phyloP scores from a whole-genome alignment of 192 early-diverging fungal species.

The Oehlia diaphana region DNA sequence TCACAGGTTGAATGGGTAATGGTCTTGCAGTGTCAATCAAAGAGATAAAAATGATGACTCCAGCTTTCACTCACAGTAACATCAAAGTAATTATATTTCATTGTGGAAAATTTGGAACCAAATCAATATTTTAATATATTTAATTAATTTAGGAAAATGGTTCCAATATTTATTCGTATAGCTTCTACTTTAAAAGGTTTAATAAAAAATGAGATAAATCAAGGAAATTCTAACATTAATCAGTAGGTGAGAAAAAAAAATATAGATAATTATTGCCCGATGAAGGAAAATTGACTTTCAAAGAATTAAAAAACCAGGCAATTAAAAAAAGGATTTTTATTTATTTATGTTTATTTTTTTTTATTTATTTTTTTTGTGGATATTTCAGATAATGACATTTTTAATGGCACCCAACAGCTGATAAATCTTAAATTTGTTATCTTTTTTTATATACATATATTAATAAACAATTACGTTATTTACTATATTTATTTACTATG shows the following conservation, averaged over 20 bases:
- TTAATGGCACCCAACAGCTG: conserved; percentile 19
- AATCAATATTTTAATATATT: neutral
- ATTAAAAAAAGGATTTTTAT: no score
- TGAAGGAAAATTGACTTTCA: conserved; percentile 39
- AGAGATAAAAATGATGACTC: conserved; percentile 58
- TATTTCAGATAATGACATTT: conserved; percentile 1
- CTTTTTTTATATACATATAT: no score
- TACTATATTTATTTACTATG: no score
- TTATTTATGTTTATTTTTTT: no score
- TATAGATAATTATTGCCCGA: conserved; percentile 40
- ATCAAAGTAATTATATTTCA: conserved; percentile 35
- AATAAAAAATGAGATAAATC: no score
- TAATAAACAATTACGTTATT: no score
- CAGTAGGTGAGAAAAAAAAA: no score
- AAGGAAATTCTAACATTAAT: no score
- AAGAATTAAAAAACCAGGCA: conserved; percentile 46
- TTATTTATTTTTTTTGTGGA: no score
- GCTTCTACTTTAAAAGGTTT: conserved; percentile 29
- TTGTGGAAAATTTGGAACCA: conserved; percentile 19
- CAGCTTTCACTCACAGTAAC: conserved; percentile 45
- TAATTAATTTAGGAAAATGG: conserved; percentile 12
- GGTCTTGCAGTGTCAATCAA: conserved; percentile 51
- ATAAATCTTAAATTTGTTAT: neutral
- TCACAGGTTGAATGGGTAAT: conserved; percentile 27
- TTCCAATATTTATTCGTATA: conserved; percentile 35